These are phyloP conservation scores for Pulveroboletus sp. DNA, from an alignment of 768 basidiomycete species.

Conservation along the genomic window DNA sequence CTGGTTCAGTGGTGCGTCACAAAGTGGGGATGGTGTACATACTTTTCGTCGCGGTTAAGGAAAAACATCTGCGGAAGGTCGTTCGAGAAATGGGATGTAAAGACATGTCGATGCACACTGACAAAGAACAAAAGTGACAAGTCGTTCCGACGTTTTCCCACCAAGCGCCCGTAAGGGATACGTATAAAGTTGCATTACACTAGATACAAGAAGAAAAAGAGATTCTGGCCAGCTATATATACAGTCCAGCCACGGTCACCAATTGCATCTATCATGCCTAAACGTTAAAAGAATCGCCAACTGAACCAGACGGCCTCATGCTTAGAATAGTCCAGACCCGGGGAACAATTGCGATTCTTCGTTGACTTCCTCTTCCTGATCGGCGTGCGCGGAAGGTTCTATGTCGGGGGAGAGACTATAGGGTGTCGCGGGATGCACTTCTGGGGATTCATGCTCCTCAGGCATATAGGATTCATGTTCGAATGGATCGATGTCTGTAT, in stretches of 20 bases:
- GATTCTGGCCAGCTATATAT: constrained; percentile 1
- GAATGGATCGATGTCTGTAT: constrained; percentile 34
- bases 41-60: constrained; percentile 15
- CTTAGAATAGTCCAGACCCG: constrained; percentile 41
- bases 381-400: constrained; percentile 2
- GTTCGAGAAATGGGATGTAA: constrained; percentile 12
- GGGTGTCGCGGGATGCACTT: constrained; percentile 19
- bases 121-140: not conserved
- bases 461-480: constrained; percentile 27
- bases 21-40: not conserved
- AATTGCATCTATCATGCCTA: constrained; percentile 16
- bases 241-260: constrained; percentile 9
- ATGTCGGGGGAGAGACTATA: constrained; percentile 28
- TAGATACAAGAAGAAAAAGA: constrained; percentile 22
- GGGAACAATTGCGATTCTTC: constrained; percentile 42
- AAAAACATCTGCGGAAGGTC: constrained; percentile 10
- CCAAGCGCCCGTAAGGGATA: not conserved
- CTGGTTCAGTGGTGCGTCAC: not conserved
- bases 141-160: no score
- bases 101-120: constrained; percentile 14
- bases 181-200: constrained; percentile 6
- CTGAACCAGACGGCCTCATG: not conserved
- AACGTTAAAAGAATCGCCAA: not conserved
- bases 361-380: constrained; percentile 21
- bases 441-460: constrained; percentile 17